A percentile compares a stretch with the other conserved stretches of the same genome.
These are phyloP conservation scores for Sporothrix curviconia DNA, from an alignment of 2,329 filamentous ascomycete species.

Conservation along the genomic window DNA sequence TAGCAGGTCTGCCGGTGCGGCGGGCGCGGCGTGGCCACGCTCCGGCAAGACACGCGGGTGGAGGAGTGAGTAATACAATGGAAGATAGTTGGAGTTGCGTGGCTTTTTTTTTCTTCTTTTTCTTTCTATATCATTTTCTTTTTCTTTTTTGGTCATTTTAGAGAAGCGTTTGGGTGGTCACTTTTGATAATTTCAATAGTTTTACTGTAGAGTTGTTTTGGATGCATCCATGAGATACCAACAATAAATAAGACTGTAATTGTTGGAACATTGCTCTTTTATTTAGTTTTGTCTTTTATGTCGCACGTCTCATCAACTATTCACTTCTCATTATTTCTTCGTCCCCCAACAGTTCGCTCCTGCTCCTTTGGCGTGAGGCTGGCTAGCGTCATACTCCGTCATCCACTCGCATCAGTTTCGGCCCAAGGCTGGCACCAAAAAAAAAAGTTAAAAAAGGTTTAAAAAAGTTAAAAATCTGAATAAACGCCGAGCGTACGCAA, in stretches of 20 bases:
- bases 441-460: no score
- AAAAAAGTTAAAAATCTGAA: no score
- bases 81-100: neutral
- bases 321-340: neutral
- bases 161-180: neutral
- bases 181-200: neutral
- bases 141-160: neutral
- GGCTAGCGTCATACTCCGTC: no score
- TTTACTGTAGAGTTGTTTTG: neutral
- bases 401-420: no score
- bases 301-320: no score
- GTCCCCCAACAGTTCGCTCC: neutral
- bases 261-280: neutral
- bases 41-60: conserved; percentile 12
- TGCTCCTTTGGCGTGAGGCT: neutral
- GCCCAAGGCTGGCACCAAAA: conserved; percentile 3
- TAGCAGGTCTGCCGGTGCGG: conserved; percentile 26
- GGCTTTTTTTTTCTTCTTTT: neutral
- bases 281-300: neutral
- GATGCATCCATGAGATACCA: conserved; percentile 8
- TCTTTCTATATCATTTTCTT: neutral
- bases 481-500: neutral
- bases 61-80: neutral
- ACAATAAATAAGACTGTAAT: neutral
- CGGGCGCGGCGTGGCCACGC: conserved; percentile 20